A percentile compares a stretch with the other conserved stretches of the same genome.
Conservation (phyloP, 495 filamentous ascomycete species). For the Penicillium paxilli region DNA sequence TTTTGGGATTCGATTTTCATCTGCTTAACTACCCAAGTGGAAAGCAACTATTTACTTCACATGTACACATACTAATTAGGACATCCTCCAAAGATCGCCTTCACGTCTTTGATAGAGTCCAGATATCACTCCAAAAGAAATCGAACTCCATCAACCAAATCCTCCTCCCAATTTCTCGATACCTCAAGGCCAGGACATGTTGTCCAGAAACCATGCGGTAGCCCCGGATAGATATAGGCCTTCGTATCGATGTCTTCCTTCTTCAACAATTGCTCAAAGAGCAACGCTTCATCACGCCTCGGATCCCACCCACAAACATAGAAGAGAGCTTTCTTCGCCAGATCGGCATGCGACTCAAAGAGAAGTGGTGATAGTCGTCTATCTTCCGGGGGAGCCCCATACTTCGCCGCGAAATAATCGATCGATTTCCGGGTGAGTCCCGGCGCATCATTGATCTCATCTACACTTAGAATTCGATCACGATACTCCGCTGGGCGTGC, state of each 20-base stretch:
- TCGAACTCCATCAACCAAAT: neutral
- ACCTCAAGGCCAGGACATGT: constrained; percentile 19
- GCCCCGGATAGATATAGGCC: constrained; percentile 39
- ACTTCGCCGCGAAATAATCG: constrained; percentile 18
- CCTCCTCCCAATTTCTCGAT: constrained; percentile 6
- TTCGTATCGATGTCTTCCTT: constrained; percentile 34
- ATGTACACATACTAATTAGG: neutral
- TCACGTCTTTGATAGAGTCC: neutral
- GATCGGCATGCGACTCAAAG: constrained; percentile 12
- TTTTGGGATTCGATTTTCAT: too few species aligned
- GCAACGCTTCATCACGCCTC: constrained; percentile 38
- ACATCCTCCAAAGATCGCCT: neutral
- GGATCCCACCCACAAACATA: constrained; percentile 41
- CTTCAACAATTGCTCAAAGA: constrained; percentile 40
- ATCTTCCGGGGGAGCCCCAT: constrained; percentile 12
- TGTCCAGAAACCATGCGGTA: constrained; percentile 46
- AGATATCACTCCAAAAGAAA: neutral
- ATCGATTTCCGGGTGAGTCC: constrained; percentile 11
- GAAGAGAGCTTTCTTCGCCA: constrained; percentile 26
- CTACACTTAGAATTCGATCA: constrained; percentile 16
- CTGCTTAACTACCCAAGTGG: neutral
- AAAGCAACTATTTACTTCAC: neutral
- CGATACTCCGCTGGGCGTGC: constrained; percentile 7
- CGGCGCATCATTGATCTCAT: constrained; percentile 11
- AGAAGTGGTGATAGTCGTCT: constrained; percentile 13